Evolutionary conservation across 2,329 filamentous ascomycete genomes (phyloP), one percentile per base, ranked within the genome.

Genomic region (Epichloe hybrida): DNA sequence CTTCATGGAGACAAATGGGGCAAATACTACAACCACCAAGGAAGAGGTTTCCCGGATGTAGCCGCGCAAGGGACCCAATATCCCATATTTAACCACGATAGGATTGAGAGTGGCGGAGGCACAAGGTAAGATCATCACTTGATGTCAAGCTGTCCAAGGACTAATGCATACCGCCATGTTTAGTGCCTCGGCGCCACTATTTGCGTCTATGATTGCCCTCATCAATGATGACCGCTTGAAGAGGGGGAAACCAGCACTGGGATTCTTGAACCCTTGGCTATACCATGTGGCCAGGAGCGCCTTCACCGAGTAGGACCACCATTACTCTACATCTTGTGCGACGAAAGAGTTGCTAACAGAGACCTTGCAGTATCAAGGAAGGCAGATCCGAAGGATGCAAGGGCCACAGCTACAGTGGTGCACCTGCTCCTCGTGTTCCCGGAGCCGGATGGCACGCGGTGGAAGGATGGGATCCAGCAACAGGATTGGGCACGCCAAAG

Each of bases 221-320:
- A 63, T 88, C 48, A 87, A 87, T 59, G 78, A 81, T 53, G 74
- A 77, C 21, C 71, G 81, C 35, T 64, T 84, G 46, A 67, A 73
- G 15, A 66, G 68, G n/a, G 76, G 77, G 1, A 73, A 73, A 59
- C 62, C 72, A 6, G 59, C 68, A 0, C 64, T 83, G 57, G 79
- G 80, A 1, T 83, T 81, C 58, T 62, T 83, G 27, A 83, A 83
- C 61, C 79, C 79, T 1, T 80, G 76, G 74, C 64, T 83, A 15
- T 83, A 82, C 56, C 59, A 61, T 8, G 52, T 58, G 23, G 65
- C 62, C 1, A 46, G 55, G 5, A 36, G 49, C 9, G 67, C 54
- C 3, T 66, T 71, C 20, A 67, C 61, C 4, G 68, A 71, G 60
- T 68, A 61, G 40, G 64, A 58, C 5, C 37, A 34, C 2, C 17